Percentiles rank a stretch among this genome's conserved stretches.
Conservation (phyloP, 2,329 filamentous ascomycete genomes). For the Teratosphaeria nubilosa region DNA sequence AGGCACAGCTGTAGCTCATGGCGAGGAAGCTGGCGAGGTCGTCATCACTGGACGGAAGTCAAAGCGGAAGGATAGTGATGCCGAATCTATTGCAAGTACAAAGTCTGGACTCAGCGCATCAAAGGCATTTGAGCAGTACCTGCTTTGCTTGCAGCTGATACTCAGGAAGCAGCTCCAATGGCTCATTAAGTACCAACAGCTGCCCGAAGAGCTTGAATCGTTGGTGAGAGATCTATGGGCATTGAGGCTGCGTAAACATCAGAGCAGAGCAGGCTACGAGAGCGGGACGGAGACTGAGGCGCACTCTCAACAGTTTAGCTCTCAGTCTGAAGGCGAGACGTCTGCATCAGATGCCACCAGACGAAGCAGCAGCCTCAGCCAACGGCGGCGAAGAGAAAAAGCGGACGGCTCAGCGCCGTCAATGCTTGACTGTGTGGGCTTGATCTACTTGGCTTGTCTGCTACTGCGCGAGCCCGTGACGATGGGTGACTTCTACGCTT, state of each 20-base stretch:
- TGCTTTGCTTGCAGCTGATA: constrained; percentile 76
- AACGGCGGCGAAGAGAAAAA: not conserved
- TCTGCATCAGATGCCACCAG: constrained; percentile 16
- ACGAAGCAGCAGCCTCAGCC: not conserved
- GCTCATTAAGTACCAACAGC: constrained; percentile 55
- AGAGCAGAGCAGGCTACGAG: constrained; percentile 30
- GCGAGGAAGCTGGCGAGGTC: constrained; percentile 22
- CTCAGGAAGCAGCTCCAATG: constrained; percentile 71
- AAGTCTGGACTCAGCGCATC: constrained; percentile 45
- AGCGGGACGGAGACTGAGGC: constrained; percentile 24
- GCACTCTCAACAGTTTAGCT: constrained; percentile 47
- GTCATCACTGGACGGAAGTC: constrained; percentile 19
- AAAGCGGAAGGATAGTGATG: constrained; percentile 20
- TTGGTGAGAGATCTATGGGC: constrained; percentile 79
- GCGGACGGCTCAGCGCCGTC: not conserved
- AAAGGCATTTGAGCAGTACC: constrained; percentile 64
- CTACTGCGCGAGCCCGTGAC: constrained; percentile 68
- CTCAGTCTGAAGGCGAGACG: constrained; percentile 43
- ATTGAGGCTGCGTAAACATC: constrained; percentile 54
- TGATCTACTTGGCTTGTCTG: constrained; percentile 72
- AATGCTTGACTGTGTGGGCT: constrained; percentile 45
- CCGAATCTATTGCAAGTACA: constrained; percentile 15
- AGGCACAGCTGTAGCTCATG: constrained; percentile 19
- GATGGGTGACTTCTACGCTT: constrained; percentile 59
- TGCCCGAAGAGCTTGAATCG: constrained; percentile 66